Evolutionary conservation across 2,329 filamentous ascomycete species (phyloP), one percentile per base, ranked within the genome.

Genomic region (Microdochium paspali): DNA sequence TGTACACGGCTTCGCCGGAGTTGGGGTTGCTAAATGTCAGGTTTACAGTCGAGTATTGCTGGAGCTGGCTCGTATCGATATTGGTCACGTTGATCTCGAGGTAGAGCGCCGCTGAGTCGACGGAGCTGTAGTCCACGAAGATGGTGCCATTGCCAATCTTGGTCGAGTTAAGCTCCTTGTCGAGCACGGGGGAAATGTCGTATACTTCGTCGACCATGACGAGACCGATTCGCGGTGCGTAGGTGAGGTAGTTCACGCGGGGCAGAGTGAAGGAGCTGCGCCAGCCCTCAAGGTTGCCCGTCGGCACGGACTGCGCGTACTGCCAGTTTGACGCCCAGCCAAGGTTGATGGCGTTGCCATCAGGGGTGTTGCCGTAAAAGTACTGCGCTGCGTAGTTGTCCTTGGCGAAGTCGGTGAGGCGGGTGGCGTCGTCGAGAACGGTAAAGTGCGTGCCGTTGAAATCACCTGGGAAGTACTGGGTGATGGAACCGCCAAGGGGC

Each of bases 401-500:
- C 57, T 74, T 72, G 20, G 60, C 67, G 21, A 74, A 74, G 51
- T 74, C 71, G 5, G 66, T 63, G 15, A 73, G 61, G 3, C 67
- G 61, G 7, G 66, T 63, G 6, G 61, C 63, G 1, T 51, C 56
- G 51, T 76, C 74, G 24, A 66, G 61, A 2, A 71, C 58, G 15
- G 56, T 60, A 50, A 82, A 84, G 57, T 80, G 75, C 0, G 77
- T 82, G n/a, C 80, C 81, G 52, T 85, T 81, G 65, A 83, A 84
- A 2, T 61, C 64, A 4, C 81, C 80, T 0, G 74, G 63, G 64
- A 76, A 77, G 57, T 81, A 82, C 57, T 80, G 61, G 1, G 69
- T 70, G 18, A 73, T 69, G 1, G 73, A 78, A 1, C 78, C 78
- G 9, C 78, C 78, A 0, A 73, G 62, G 0, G 77, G 77, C 0